Evolutionary conservation across 2,329 filamentous ascomycete species (phyloP), one percentile per base, ranked within the genome.

Genomic region (Aureobasidium sp.): DNA sequence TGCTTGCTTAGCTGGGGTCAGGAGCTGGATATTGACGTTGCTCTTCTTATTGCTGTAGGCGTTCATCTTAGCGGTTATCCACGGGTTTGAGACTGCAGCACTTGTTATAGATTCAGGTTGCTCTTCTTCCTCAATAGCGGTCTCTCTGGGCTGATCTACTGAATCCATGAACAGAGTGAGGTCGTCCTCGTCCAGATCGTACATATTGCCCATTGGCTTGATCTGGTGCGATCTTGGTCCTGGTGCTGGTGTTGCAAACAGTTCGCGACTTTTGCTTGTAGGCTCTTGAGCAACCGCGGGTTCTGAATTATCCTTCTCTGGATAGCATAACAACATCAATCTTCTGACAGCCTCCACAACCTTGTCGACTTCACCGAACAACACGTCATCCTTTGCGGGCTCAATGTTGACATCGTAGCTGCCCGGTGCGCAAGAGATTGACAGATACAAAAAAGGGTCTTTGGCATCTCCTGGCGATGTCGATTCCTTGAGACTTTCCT

Each of bases 371-470:
- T 93, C 81, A 6, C 80, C 81, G 72, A 95, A 94, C 1, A 93
- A 72, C 2, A 95, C 84, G 71, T 93, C 88, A 65, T 93, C 88
- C 73, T 95, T 95, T 4, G 88, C 82, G 4, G 91, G 87, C 67
- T 93, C 89, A 8, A 94, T 77, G 69, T 94, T 95, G 1, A 85
- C 82, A 76, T 95, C 92, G 71, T 95, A 95, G 66, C 82, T 89
- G 33, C 84, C 84, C 1, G 80, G 73, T 0, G 88, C 85, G 71
- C 91, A 94, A 18, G 75, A 75, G 36, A 95, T 88, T 65, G 89
- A 86, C 43, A 95, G 76, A 47, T 83, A 83, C 47, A 94, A 76
- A 72, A 94, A 94, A 0, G 85, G 84, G 59, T 87, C 85, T 23
- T 81, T 83, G 27, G 81, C 69, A 13, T 75, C 71, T 9, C 70